Base-by-base conservation (phyloP, 129 eudicot genomes). In the Tanacetum coccineum region DNA sequence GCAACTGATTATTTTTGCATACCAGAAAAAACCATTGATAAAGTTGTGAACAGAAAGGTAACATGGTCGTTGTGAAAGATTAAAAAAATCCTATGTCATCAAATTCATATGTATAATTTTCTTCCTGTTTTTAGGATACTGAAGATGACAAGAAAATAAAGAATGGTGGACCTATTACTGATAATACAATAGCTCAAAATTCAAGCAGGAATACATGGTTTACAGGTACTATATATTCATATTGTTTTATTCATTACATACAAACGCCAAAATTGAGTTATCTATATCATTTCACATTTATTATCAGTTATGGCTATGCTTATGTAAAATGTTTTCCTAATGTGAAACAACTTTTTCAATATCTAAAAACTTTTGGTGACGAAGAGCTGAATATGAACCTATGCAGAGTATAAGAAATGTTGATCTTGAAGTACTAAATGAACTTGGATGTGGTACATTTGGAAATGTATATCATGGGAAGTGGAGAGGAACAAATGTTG, bases 401-500 rank as follows among this genome's bases (percentile, higher is more conserved):
- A 62, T 69, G 81, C 87, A 87, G 90, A 87, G 74, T 63, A 87
- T 84, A 67, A 87, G 48, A 64, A 74, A 84, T 77, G 74, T 64
- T 67, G 95, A 81, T 68, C 87, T 87, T 69, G 90, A 87, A 79
- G 95, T 84, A 70, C 80, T 79, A 61, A 82, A 63, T 71, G 95
- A 84, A 80, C 68, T 87, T 42, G 95, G 95, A 75, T 80, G 87
- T 12, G 95, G 95, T 65, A 87, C 95, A 17, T 87, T 74, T 84
- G 95, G 90, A 71, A 84, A 90, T 36, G 87, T 87, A 49, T 87
- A 77, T 76, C 95, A 87, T 66, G 95, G 95, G 18, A 87, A 84
- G 65, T 87, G 95, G 90, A 79, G 95, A 66, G 95, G 95, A 71
- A 84, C 90, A 59, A 90, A 87, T 72, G 87, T 87, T 77, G 90